phyloP scores from a whole-genome alignment of 2,329 filamentous ascomycete species.

The Fusarium euwallaceae region DNA sequence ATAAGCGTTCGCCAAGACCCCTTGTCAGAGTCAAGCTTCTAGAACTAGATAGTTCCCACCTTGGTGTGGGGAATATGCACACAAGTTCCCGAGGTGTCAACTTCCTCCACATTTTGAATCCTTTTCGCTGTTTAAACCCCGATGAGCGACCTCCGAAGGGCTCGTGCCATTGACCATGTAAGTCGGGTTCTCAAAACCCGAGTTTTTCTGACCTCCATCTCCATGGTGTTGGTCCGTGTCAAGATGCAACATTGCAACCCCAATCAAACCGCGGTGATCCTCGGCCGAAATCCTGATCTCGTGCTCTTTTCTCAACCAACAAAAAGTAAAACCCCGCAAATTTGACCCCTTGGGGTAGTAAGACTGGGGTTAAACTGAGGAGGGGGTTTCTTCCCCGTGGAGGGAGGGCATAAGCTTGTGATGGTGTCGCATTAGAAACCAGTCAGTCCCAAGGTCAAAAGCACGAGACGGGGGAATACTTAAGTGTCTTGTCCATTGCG shows the following conservation, averaged over 20 bases:
- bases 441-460: constrained; percentile 15
- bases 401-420: background rate
- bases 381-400: constrained; percentile 9
- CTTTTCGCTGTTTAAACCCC: constrained; percentile 23
- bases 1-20: constrained; percentile 16
- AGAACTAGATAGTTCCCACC: constrained; percentile 15
- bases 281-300: constrained; percentile 1
- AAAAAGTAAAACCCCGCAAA: constrained; percentile 29
- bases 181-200: constrained; percentile 38
- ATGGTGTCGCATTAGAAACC: background rate
- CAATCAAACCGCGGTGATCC: constrained; percentile 15
- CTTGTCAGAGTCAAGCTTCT: constrained; percentile 23
- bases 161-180: constrained; percentile 19
- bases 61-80: constrained; percentile 30
- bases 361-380: constrained; percentile 19
- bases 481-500: constrained; percentile 28
- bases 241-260: constrained; percentile 1
- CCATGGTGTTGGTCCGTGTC: constrained; percentile 14
- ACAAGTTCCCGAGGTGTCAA: constrained; percentile 13
- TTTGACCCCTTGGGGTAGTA: constrained; percentile 13
- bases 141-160: constrained; percentile 11
- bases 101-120: background rate
- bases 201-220: constrained; percentile 29
- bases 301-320: constrained; percentile 15
- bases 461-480: constrained; percentile 32